Conservation (phyloP, 306 rosid genomes). For the Gillenia trifoliata region DNA sequence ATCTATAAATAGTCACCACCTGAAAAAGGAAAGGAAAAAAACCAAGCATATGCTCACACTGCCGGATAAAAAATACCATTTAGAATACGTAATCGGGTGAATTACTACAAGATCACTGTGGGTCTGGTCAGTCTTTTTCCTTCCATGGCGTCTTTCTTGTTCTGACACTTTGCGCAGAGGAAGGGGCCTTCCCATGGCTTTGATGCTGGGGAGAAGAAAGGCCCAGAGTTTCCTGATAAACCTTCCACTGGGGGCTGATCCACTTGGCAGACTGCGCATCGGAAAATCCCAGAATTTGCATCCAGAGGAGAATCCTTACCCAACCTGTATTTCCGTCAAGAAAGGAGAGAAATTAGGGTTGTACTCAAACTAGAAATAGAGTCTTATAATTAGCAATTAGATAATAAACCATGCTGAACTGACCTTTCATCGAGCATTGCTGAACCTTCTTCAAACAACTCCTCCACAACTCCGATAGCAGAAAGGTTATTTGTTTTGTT, state of each 20-base stretch:
- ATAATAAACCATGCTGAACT: neutral
- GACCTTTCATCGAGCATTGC: conserved; percentile 98
- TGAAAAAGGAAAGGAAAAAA: conserved; percentile 28
- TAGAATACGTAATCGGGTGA: conserved; percentile 38
- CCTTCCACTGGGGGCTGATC: conserved; percentile 80
- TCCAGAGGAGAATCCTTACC: conserved; percentile 71
- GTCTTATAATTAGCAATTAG: neutral
- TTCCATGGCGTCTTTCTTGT: conserved; percentile 97
- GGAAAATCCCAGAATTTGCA: conserved; percentile 65
- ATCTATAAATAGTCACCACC: conserved; percentile 44
- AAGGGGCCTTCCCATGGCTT: conserved; percentile 96
- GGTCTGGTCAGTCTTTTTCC: conserved; percentile 77
- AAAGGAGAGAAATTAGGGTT: conserved; percentile 12
- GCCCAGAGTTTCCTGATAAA: conserved; percentile 68
- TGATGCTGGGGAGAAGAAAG: conserved; percentile 79
- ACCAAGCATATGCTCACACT: conserved; percentile 70
- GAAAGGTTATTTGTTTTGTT: conserved; percentile 84
- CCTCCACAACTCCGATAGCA: conserved; percentile 92
- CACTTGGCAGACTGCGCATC: conserved; percentile 94
- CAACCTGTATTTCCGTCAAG: conserved; percentile 57
- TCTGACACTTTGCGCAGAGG: conserved; percentile 74
- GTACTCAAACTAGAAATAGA: neutral
- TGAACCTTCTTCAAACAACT: conserved; percentile 98
- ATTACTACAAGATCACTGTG: conserved; percentile 52
- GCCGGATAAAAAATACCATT: conserved; percentile 51